Percentiles rank a stretch among this genome's conserved stretches.
Evolutionary conservation across 345 rosid genomes (phyloP).

Genomic region (Melaleuca quinquenervia): DNA sequence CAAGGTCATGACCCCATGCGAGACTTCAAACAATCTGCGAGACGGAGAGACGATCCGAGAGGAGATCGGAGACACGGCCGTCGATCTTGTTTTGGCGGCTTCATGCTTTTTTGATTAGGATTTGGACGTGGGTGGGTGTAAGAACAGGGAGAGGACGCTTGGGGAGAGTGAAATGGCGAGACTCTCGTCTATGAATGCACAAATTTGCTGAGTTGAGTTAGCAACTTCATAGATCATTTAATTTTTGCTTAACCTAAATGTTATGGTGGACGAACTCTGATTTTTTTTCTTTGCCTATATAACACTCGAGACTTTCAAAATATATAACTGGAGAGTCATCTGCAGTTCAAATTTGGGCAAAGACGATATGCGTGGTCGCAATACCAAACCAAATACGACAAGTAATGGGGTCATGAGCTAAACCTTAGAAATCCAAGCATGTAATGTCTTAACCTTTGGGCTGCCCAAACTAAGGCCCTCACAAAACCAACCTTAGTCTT

Average conservation of each 20-base stretch:
- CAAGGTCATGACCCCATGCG: neutral
- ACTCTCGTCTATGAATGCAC: neutral
- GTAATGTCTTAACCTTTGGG: too few species aligned
- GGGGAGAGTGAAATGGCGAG: neutral
- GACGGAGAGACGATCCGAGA: neutral
- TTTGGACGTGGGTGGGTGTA: neutral
- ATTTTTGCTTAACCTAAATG: neutral
- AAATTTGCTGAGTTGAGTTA: neutral
- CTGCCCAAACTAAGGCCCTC: too few species aligned
- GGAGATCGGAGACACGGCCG: neutral
- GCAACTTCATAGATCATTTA: neutral
- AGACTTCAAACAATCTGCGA: neutral
- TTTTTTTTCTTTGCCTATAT: neutral
- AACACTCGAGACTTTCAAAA: too few species aligned
- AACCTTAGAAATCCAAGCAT: too few species aligned
- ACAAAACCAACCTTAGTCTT: too few species aligned
- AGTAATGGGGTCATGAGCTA: too few species aligned
- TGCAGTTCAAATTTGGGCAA: too few species aligned
- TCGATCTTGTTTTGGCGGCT: neutral
- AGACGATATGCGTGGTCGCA: too few species aligned
- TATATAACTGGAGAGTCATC: too few species aligned
- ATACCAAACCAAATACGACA: too few species aligned
- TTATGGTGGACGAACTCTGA: neutral
- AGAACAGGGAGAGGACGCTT: neutral
- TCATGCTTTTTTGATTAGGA: neutral